Base-by-base conservation (phyloP, 441 rosid genomes). In the Erysimum cheiri region DNA sequence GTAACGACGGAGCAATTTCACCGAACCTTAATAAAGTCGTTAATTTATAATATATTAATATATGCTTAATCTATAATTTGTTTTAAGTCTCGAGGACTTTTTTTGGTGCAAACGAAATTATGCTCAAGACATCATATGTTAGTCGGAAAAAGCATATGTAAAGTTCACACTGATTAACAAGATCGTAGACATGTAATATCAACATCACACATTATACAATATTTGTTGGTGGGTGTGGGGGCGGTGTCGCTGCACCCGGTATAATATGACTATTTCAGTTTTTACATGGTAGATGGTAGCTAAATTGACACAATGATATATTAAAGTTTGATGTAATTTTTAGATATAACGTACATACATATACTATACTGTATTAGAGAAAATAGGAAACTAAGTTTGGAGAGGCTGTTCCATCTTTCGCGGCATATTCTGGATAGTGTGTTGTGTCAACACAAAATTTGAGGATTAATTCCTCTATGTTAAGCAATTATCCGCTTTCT, bases 1-100 rank as follows among this genome's bases (percentile, higher is more conserved):
- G 50, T 40, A 43, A 43, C 26, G 26, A 60, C 26, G 52, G 52
- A 60, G 66, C 41, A 31, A 62, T 62, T 31, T 44, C 67, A 11
- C 41, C 15, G 54, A 44, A 62, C 40, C 41, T 44, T 44, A 9
- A 62, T 29, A 31, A 61, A 61, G 41, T 44, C 67, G 48, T 39
- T 43, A 31, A 4, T 0, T 57, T 28, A n/a, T 28, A n/a, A 13
- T 28, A 43, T n/a, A 41, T 15, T n/a, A n/a, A n/a, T n/a, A n/a
- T n/a, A n/a, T n/a, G 11, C 28, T 28, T 60, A 28, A 31, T 28
- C 52, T 60, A 14, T 14, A 43, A 3, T 8, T 14, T 41, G 31
- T 32, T 26, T n/a, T 4, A 26, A 9, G 50, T n/a, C 36, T 40
- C 22, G 36, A 60, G 39, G 39, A 4, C 15, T 22, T 22, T 22